A percentile compares a stretch with the other conserved stretches of the same genome.
phyloP scores from a whole-genome alignment of 108 stramenopile species.

The Parietichytrium sp. region DNA sequence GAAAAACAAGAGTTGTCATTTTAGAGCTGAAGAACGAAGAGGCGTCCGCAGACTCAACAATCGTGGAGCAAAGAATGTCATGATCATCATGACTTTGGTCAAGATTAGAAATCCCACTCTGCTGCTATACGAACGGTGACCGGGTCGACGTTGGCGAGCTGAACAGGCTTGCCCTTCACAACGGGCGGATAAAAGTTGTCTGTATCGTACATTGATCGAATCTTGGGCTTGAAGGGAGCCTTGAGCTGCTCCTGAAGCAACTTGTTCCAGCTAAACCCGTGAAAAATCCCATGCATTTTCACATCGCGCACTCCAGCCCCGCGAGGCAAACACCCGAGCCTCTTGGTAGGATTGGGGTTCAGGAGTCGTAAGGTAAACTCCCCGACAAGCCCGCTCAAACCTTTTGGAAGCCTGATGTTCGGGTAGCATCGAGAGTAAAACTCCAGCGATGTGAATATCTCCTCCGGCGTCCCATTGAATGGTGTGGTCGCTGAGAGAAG shows the following conservation, averaged over 20 bases:
- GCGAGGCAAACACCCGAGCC: constrained; percentile 38
- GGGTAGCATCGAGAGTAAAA: constrained; percentile 10
- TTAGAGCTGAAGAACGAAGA: no score
- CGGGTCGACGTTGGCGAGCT: constrained; percentile 24
- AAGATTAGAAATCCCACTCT: constrained; percentile 10
- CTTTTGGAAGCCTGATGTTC: constrained; percentile 1
- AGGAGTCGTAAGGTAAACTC: constrained; percentile 40
- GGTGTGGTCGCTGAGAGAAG: constrained; percentile 92
- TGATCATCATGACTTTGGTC: no score
- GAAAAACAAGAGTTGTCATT: no score
- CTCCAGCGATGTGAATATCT: constrained; percentile 13
- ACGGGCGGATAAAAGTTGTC: constrained; percentile 24
- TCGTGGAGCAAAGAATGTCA: no score
- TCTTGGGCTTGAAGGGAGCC: constrained; percentile 27
- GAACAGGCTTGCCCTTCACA: constrained; percentile 27
- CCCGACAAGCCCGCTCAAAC: neutral
- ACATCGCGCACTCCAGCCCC: constrained; percentile 10
- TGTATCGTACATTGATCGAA: neutral
- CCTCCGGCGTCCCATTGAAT: constrained; percentile 56
- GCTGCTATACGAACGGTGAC: neutral
- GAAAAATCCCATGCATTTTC: neutral
- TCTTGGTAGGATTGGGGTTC: constrained; percentile 30
- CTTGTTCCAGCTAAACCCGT: neutral
- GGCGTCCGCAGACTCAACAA: no score
- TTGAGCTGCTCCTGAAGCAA: neutral